Base-by-base conservation (phyloP, 495 filamentous ascomycete genomes). In the Stereocaulon alpinum region DNA sequence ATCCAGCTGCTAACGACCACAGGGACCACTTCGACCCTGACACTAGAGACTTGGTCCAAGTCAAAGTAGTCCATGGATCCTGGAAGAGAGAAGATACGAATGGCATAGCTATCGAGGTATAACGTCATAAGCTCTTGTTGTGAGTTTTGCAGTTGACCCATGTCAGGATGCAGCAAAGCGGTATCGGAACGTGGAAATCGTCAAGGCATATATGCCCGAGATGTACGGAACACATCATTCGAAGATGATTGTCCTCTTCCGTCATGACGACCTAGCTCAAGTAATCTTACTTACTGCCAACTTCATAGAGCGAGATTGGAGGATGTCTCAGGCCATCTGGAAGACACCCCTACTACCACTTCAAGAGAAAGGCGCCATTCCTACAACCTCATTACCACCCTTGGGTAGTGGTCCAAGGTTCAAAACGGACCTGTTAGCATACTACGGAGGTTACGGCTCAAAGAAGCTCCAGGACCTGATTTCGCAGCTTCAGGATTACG, bases 211-310 rank as follows among this genome's bases (percentile, higher is more conserved):
- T 61, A 88, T 94, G 79, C 86, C 89, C 0, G 88, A 93, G 64
- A 78, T 84, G 56, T 95, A 92, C 66, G 91, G 91, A 29, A 95
- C 91, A 0, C 91, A 95, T 72, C 86, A 89, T 69, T 80, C 84
- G 9, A 94, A 95, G 70, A 92, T 95, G 85, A 83, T 96, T 70
- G 75, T 95, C 40, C 72, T 95, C 9, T 72, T 95, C 51, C 77
- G 88, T 10, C 82, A 86, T 68, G 89, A 95, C 68, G 81, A 86
- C 60, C 76, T 76, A 0, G 88, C 87, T 4, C 86, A 95, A 75
- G 72, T 95, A 17, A 71, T 94, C 18, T 92, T 95, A 42, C 88
- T 93, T 61, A 96, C 91, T 0, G 89, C 89, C 12, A 95, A 96
- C 63, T 87, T 95, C 82, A 91, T 95, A 45, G 68, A 75, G 24